Conservation (phyloP, 2,329 filamentous ascomycete genomes). For the Diaporthe sp. region DNA sequence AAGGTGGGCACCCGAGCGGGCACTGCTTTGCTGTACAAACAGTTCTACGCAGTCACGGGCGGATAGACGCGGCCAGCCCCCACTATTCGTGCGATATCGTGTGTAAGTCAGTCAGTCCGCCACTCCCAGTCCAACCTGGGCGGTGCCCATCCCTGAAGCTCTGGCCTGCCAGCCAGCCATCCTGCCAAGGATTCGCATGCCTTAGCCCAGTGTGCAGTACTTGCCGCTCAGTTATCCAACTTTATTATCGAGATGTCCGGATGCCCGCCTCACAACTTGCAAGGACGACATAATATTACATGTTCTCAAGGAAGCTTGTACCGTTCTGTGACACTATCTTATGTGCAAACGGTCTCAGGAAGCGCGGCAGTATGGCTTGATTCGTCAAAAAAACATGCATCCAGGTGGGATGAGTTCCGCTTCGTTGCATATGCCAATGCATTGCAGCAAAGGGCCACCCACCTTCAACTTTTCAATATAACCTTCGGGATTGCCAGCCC, state of each 20-base stretch:
- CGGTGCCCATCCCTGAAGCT: not conserved
- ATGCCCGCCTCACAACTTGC: not conserved
- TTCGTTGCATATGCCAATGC: not conserved
- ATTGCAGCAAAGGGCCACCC: not conserved
- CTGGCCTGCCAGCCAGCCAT: not conserved
- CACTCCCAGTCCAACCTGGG: not conserved
- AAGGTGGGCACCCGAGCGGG: slow-evolving; percentile 44
- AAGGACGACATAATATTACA: not conserved
- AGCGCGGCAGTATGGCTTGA: not conserved
- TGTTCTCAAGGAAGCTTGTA: not conserved
- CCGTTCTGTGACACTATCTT: not conserved
- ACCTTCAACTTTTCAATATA: not conserved
- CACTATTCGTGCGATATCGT: not conserved
- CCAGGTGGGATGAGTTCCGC: not conserved
- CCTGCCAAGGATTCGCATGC: slow-evolving; percentile 4
- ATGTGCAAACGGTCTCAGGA: not conserved
- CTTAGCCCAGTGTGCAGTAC: not conserved
- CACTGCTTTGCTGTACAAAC: slow-evolving; percentile 35
- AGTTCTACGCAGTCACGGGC: not conserved
- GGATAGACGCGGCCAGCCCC: slow-evolving; percentile 34
- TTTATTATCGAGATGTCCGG: not conserved
- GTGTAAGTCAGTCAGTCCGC: not conserved
- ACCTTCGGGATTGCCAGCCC: not conserved
- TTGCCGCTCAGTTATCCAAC: not conserved
- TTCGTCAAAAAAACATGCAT: not conserved